A percentile compares a stretch with the other conserved stretches of the same genome.
Conservation (phyloP, 2,329 filamentous ascomycete species). For the Colletotrichum trifolii region DNA sequence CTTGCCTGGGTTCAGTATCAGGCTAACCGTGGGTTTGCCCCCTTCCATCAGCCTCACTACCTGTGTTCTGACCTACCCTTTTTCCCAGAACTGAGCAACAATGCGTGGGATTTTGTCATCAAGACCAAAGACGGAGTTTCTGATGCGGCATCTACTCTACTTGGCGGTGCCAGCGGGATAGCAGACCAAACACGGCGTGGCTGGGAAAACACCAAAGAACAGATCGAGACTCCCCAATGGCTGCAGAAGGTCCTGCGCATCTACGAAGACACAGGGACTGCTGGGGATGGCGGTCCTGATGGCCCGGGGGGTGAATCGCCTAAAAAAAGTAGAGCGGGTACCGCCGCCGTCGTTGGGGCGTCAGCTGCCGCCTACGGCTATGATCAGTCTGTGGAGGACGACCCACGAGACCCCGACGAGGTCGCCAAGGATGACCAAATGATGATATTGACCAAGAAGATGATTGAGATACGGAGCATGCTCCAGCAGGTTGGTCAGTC, state of each 20-base stretch:
- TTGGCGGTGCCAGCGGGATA: conserved; percentile 78
- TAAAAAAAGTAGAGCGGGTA: conserved; percentile 69
- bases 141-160: conserved; percentile 74
- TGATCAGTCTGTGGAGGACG: conserved; percentile 74
- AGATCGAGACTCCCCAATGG: conserved; percentile 79
- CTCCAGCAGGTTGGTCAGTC: conserved; percentile 93
- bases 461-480: conserved; percentile 98
- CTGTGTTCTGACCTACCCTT: neutral
- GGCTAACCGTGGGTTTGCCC: conserved; percentile 76
- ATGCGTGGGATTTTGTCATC: conserved; percentile 79
- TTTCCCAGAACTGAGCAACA: conserved; percentile 75
- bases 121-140: conserved; percentile 78
- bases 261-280: conserved; percentile 68
- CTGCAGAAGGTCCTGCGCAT: conserved; percentile 76
- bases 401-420: conserved; percentile 70
- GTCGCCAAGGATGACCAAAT: conserved; percentile 93
- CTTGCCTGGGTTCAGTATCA: conserved; percentile 97
- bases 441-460: conserved; percentile 99
- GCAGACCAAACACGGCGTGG: conserved; percentile 83
- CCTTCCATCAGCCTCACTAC: neutral
- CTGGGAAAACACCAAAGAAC: conserved; percentile 86
- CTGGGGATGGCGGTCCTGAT: conserved; percentile 56
- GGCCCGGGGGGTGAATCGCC: conserved; percentile 64
- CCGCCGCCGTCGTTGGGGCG: conserved; percentile 74
- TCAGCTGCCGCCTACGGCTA: conserved; percentile 84